phyloP scores from a whole-genome alignment of 2,329 filamentous ascomycete species.

The Colletotrichum tanaceti region DNA sequence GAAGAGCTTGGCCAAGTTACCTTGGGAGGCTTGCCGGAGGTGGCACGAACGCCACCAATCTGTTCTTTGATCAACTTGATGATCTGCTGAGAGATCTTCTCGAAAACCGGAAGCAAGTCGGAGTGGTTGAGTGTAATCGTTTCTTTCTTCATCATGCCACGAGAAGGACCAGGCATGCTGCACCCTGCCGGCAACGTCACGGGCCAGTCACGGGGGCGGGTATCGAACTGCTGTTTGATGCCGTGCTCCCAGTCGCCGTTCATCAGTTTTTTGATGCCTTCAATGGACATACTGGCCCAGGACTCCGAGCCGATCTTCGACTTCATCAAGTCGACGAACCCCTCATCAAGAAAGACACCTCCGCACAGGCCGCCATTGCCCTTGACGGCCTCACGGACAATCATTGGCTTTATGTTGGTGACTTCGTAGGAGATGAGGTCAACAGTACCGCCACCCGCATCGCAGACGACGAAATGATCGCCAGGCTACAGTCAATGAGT shows the following conservation, averaged over 20 bases:
- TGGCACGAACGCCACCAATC: constrained; percentile 36
- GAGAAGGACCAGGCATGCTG: fast-evolving
- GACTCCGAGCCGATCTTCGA: constrained; percentile 27
- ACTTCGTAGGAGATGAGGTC: constrained; percentile 57
- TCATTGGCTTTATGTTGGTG: constrained; percentile 41
- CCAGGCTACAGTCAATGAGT: constrained; percentile 21
- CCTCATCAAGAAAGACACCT: constrained; percentile 54
- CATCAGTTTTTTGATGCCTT: constrained; percentile 17
- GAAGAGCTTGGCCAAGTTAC: constrained; percentile 36
- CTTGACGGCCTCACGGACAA: constrained; percentile 51
- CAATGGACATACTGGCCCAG: constrained; percentile 27
- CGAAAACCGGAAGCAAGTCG: constrained; percentile 45
- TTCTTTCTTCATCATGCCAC: constrained; percentile 6
- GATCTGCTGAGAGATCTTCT: constrained; percentile 42
- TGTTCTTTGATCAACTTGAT: constrained; percentile 45
- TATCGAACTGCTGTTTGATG: constrained; percentile 44
- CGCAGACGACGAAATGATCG: constrained; percentile 49
- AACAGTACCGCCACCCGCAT: constrained; percentile 53
- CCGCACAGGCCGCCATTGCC: constrained; percentile 56
- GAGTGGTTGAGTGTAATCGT: neutral
- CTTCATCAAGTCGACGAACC: constrained; percentile 48
- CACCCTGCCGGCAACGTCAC: constrained; percentile 41
- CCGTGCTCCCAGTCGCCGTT: constrained; percentile 45
- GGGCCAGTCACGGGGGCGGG: constrained; percentile 26
- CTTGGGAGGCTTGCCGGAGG: constrained; percentile 43